phyloP scores from a whole-genome alignment of 352 stramenopile species.

The Proteromonas lacertae region DNA sequence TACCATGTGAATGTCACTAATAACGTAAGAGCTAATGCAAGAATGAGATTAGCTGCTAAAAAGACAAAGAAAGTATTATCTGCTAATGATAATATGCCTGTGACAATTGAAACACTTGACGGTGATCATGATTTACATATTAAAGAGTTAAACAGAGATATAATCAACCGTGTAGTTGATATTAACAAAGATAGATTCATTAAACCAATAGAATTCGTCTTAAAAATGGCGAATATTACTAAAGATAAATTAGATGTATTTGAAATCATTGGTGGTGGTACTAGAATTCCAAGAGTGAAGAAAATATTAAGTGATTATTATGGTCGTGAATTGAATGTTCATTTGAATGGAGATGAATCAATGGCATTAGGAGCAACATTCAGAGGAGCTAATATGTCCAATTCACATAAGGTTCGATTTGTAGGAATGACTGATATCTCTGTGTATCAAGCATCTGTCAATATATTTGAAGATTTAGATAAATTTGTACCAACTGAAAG shows the following conservation, averaged over 20 bases:
- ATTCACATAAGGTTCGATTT: slow-evolving; percentile 65
- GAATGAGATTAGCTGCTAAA: slow-evolving; percentile 62
- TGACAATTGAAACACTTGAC: slow-evolving; percentile 61
- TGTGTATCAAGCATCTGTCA: slow-evolving; percentile 25
- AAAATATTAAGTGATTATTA: slow-evolving; percentile 10
- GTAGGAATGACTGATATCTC: slow-evolving; percentile 66
- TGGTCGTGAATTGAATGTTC: slow-evolving; percentile 20
- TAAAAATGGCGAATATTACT: slow-evolving; percentile 47
- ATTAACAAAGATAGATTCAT: slow-evolving; percentile 42
- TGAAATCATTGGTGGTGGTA: slow-evolving; percentile 77
- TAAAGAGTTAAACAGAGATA: slow-evolving; percentile 25
- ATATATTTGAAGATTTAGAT: background rate
- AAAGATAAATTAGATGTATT: slow-evolving; percentile 57
- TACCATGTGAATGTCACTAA: slow-evolving; percentile 42
- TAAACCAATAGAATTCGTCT: slow-evolving; percentile 33
- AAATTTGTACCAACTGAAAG: slow-evolving; percentile 5
- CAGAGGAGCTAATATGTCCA: slow-evolving; percentile 70
- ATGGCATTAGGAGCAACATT: slow-evolving; percentile 77
- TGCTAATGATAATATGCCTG: slow-evolving; percentile 74
- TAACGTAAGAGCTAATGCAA: slow-evolving; percentile 51
- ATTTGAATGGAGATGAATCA: slow-evolving; percentile 89
- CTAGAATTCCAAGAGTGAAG: slow-evolving; percentile 72
- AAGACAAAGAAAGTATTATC: slow-evolving; percentile 87
- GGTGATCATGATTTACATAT: slow-evolving; percentile 21
- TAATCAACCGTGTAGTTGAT: slow-evolving; percentile 53